Base-by-base conservation (phyloP, 169 alveolate genomes). In the Plasmodium knowlesi region DNA sequence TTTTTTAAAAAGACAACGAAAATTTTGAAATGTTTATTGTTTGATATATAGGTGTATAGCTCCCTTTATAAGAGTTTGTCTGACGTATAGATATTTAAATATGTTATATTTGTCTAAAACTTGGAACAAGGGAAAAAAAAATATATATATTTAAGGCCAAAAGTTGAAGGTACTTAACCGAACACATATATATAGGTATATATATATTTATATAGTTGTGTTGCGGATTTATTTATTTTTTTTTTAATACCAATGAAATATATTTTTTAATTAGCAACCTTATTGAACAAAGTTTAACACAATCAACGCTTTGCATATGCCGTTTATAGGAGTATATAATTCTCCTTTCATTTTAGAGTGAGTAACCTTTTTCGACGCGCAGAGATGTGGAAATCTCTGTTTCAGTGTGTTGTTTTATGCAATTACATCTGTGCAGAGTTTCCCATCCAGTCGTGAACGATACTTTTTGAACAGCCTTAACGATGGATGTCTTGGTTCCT, bases 401-500 rank as follows among this genome's bases (percentile, higher is more conserved):
- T 1, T 43, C 54, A 43, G 54, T 43, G 54, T 43, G 54, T n/a
- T 3, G 8, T 50, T 12, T 14, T 50, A 50, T 50, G 9, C 0
- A 14, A 6, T 14, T 22, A 41, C 53, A 43, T 43, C 54, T 43
- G 54, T 43, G 54, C 16, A 9, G n/a, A 43, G n/a, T 43, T 43
- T 43, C 54, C 0, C 54, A 50, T 12, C 61, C 61, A 12, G 61
- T 14, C 22, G 61, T 50, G 22, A 14, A 50, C 1, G 61, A 50
- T 50, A 19, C 61, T 67, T n/a, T 67, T 67, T 25, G 39, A 14
- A 41, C 83, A 76, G 19, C 43, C 83, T 76, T 76, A 41, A 32
- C 83, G 83, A 76, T 76, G 83, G 83, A 76, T 76, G 83, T 76
- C 83, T 76, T 76, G 83, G 83, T 76, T 76, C 83, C 83, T 41